Evolutionary conservation across 768 basidiomycete species (phyloP).

Genomic region (Daedaleopsis nitida): DNA sequence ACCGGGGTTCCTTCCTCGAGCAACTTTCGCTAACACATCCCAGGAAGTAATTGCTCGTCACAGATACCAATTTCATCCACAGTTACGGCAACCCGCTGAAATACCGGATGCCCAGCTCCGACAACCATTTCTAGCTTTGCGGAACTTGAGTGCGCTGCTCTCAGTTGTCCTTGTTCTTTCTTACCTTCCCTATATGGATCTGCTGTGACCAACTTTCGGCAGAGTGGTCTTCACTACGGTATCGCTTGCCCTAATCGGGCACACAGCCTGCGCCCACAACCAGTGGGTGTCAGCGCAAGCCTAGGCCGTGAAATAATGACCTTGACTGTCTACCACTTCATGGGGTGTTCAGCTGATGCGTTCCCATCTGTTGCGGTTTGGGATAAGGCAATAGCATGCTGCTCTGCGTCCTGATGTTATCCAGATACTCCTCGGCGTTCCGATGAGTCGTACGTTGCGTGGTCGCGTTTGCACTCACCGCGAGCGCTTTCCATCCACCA

Average conservation of each 20-base stretch:
- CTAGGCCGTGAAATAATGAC: neutral
- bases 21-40: neutral
- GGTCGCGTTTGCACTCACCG: neutral
- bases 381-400: neutral
- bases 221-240: too few species aligned
- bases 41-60: neutral
- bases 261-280: neutral
- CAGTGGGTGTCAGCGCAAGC: neutral
- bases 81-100: conserved; percentile 11
- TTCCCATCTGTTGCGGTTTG: neutral
- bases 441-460: neutral
- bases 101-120: conserved; percentile 1
- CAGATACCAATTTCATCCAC: neutral
- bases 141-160: neutral
- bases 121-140: neutral
- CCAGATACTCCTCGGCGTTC: neutral
- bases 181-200: neutral
- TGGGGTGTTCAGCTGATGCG: neutral
- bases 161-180: neutral
- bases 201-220: neutral
- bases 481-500: neutral
- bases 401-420: neutral
- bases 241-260: neutral
- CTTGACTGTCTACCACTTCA: neutral
- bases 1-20: too few species aligned